Conservation (phyloP, 2,329 filamentous ascomycete species). For the Fusarium mundagurra region DNA sequence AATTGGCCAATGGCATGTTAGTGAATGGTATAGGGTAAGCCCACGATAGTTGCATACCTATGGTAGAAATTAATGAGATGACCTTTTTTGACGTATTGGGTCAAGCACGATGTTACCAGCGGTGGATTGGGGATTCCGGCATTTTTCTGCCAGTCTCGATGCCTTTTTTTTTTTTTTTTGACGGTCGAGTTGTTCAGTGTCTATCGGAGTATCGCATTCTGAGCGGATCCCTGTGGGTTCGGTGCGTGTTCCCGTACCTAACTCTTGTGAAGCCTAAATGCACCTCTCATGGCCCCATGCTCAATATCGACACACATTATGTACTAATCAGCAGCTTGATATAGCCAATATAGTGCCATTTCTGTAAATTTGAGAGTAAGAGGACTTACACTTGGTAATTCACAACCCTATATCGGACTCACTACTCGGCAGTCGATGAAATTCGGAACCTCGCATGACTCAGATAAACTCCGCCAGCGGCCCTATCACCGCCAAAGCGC, state of each 20-base stretch:
- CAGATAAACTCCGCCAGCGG: constrained; percentile 26
- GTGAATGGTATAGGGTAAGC: not conserved
- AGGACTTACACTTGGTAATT: not conserved
- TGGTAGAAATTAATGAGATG: not conserved
- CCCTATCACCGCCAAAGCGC: constrained; percentile 17
- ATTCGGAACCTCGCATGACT: constrained; percentile 24
- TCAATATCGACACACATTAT: not conserved
- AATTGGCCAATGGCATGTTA: not conserved
- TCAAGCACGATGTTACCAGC: not conserved
- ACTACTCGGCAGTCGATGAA: not conserved
- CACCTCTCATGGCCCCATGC: not conserved
- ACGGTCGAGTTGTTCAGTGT: not conserved
- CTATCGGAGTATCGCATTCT: not conserved
- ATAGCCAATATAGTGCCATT: not conserved
- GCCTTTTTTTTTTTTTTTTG: not conserved
- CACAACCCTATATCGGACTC: not conserved
- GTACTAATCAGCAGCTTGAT: not conserved
- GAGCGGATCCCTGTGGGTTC: not conserved
- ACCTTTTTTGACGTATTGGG: not conserved
- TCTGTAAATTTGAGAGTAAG: not conserved
- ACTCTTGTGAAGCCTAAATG: not conserved
- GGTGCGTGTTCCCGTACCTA: not conserved
- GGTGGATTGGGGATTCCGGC: not conserved
- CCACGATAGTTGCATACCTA: too few species aligned
- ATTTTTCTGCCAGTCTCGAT: not conserved